phyloP scores from a whole-genome alignment of 176 grass and related monocot genomes.

The Raddia distichophylla region DNA sequence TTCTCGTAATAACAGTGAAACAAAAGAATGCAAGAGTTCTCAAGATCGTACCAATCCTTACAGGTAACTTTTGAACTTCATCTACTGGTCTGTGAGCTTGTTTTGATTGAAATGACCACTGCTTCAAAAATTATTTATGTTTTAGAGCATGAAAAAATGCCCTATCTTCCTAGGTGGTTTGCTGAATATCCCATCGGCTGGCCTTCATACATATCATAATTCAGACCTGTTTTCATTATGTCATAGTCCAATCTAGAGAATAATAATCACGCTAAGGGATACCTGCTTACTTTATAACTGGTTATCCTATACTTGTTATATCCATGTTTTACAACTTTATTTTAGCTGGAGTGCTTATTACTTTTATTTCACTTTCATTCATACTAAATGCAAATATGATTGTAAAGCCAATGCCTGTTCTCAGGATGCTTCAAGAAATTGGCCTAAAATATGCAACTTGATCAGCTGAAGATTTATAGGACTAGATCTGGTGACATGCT shows the following conservation, averaged over 20 bases:
- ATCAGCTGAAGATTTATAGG: neutral
- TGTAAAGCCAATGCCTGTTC: slow-evolving; percentile 4
- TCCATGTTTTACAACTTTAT: neutral
- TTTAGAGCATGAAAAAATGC: neutral
- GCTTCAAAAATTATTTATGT: neutral
- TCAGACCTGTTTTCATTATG: neutral
- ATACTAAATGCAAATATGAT: neutral
- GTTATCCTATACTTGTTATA: neutral
- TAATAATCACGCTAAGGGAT: neutral
- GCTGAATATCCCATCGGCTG: neutral
- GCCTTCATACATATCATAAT: neutral
- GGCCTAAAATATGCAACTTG: neutral
- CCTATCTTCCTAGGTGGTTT: neutral
- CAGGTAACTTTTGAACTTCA: slow-evolving; percentile 41
- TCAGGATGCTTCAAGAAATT: slow-evolving; percentile 6
- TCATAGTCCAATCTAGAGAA: neutral
- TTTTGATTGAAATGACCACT: neutral
- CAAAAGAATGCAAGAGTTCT: slow-evolving; percentile 42
- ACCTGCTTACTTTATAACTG: neutral
- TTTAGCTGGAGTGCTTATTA: neutral
- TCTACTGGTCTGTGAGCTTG: neutral
- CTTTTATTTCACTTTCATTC: slow-evolving; percentile 1
- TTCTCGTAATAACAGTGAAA: slow-evolving; percentile 51
- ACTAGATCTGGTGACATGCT: neutral
- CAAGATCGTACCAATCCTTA: slow-evolving; percentile 50